These are phyloP conservation scores for Alternaria conjuncta DNA, from an alignment of 2,329 filamentous ascomycete species.

Conservation along the genomic window DNA sequence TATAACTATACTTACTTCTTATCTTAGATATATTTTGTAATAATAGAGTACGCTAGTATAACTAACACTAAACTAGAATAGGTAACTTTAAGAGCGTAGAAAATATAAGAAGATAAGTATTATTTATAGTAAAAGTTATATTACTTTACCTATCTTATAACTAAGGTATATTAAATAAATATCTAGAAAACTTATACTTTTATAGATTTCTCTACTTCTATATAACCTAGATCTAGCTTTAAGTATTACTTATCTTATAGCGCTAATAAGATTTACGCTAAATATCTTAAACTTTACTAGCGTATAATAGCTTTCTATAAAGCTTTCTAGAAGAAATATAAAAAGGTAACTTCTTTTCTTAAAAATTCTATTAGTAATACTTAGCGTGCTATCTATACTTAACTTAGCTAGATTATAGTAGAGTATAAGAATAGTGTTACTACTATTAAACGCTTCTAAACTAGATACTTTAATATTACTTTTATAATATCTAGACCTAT, in stretches of 20 bases:
- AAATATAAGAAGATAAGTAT: too few species aligned
- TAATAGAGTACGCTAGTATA: too few species aligned
- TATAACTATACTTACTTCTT: too few species aligned
- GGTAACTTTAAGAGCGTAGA: too few species aligned
- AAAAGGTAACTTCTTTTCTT: conserved; percentile 29
- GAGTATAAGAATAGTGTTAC: conserved; percentile 33
- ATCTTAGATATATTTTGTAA: too few species aligned
- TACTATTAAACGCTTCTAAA: conserved; percentile 36
- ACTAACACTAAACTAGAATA: too few species aligned
- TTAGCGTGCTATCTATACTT: conserved; percentile 37
- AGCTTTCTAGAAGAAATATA: conserved; percentile 34
- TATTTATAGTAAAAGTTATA: too few species aligned
- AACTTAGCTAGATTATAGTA: conserved; percentile 43
- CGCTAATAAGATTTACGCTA: conserved; percentile 41
- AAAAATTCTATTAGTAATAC: conserved; percentile 39
- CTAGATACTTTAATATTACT: conserved; percentile 35
- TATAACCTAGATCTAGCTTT: too few species aligned
- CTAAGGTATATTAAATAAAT: too few species aligned
- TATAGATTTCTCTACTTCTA: too few species aligned
- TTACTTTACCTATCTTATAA: too few species aligned
- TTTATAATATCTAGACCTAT: conserved; percentile 32
- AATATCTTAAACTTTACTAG: conserved; percentile 45
- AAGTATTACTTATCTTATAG: background rate
- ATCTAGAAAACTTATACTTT: too few species aligned
- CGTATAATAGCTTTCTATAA: conserved; percentile 46